These are phyloP conservation scores for Singerocomus inundabilis DNA, from an alignment of 1,284 basidiomycete genomes.

Conservation along the genomic window DNA sequence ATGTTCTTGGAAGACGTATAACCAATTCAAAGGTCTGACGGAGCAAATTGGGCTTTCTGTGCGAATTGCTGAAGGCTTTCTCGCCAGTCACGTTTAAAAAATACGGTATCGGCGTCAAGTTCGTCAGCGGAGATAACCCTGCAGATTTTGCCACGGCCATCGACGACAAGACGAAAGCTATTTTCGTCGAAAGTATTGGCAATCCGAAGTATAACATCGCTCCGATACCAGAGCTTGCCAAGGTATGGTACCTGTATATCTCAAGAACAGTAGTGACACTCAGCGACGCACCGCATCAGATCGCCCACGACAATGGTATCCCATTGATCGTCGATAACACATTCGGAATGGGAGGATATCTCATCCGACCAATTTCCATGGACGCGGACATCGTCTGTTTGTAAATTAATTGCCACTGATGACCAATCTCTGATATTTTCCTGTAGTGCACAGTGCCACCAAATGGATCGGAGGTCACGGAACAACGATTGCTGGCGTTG, in stretches of 20 bases:
- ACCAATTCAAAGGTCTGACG: conserved; percentile 75
- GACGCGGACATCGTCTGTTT: conserved; percentile 78
- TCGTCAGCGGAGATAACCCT: conserved; percentile 60
- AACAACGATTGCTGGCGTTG: conserved; percentile 86
- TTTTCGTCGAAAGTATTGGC: conserved; percentile 78
- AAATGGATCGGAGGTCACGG: conserved; percentile 93
- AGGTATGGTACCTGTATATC: conserved; percentile 38
- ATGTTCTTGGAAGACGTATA: conserved; percentile 61
- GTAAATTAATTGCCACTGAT: conserved; percentile 12
- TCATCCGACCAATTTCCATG: conserved; percentile 66
- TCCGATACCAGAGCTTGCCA: conserved; percentile 68
- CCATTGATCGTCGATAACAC: conserved; percentile 89
- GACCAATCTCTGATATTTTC: not conserved
- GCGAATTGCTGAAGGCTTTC: too few relatives aligned
- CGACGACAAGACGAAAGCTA: conserved; percentile 72
- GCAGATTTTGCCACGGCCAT: conserved; percentile 70
- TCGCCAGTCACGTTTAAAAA: conserved; percentile 67
- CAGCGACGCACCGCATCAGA: conserved; percentile 20
- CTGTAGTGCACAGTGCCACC: conserved; percentile 73
- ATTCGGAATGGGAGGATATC: conserved; percentile 67
- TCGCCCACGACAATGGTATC: conserved; percentile 71
- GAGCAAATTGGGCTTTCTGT: not conserved
- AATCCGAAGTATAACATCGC: conserved; percentile 78
- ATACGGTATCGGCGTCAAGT: conserved; percentile 76
- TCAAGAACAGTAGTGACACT: not conserved